Percentiles rank a stretch among this genome's conserved stretches.
phyloP scores from a whole-genome alignment of 208 protist species.

The Acanthamoeba royreba region DNA sequence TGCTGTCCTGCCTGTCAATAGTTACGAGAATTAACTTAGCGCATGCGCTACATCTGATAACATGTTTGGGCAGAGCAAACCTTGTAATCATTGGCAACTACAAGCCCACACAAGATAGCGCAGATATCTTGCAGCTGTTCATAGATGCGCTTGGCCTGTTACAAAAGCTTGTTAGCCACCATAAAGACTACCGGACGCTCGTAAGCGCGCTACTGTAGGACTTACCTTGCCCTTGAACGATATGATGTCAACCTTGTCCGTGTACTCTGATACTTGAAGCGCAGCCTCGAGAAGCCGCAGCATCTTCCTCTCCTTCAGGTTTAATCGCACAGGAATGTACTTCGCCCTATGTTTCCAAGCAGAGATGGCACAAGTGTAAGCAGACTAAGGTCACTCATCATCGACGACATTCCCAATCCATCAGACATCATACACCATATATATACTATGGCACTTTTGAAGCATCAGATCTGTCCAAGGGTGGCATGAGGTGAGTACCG shows the following conservation, averaged over 20 bases:
- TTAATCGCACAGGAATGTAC: constrained; percentile 77
- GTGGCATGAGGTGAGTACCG: background rate
- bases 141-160: constrained; percentile 54
- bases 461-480: too few species aligned
- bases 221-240: background rate
- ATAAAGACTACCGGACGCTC: background rate
- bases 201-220: background rate
- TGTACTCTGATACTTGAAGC: constrained; percentile 79
- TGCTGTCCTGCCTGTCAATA: constrained; percentile 65
- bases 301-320: constrained; percentile 69
- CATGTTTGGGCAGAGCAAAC: background rate
- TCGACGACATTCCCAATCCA: background rate
- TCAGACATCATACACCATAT: background rate
- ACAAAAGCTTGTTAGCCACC: background rate
- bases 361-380: too few species aligned
- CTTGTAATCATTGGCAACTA: constrained; percentile 68
- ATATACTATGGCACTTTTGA: background rate
- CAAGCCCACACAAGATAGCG: constrained; percentile 74
- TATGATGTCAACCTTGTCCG: constrained; percentile 70
- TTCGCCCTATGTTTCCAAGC: constrained; percentile 69
- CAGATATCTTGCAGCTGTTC: constrained; percentile 75
- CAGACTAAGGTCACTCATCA: background rate
- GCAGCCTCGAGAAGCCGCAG: constrained; percentile 76
- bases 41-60: background rate
- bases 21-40: background rate